Conservation (phyloP, 176 grass and related monocot species). For the Rhynchospora pubera region DNA sequence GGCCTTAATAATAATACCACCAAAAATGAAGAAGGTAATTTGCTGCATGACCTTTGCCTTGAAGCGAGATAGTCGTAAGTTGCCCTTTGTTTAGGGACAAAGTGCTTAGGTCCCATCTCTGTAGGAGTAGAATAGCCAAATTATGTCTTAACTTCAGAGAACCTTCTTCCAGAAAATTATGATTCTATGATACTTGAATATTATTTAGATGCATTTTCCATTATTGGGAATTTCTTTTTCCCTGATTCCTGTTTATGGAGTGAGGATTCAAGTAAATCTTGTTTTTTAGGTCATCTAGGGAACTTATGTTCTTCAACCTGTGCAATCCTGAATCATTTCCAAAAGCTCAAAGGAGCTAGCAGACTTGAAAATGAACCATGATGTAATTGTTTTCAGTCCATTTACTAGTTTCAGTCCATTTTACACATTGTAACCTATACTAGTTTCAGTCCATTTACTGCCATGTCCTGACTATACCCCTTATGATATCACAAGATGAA, state of each 20-base stretch:
- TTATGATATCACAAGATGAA: neutral
- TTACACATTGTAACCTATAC: too few relatives aligned
- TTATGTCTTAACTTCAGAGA: neutral
- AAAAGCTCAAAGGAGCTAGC: neutral
- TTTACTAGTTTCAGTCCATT: too few relatives aligned
- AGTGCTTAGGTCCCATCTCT: neutral
- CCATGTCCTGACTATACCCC: neutral
- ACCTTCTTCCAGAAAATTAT: neutral
- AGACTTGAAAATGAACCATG: neutral
- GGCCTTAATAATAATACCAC: slow-evolving; percentile 51
- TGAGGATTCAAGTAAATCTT: neutral
- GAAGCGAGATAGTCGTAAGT: neutral
- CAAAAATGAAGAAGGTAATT: slow-evolving; percentile 23
- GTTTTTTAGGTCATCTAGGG: neutral
- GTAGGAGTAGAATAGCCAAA: neutral
- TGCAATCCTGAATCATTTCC: neutral
- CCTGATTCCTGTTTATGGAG: neutral
- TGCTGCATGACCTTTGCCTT: neutral
- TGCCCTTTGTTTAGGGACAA: neutral
- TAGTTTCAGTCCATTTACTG: neutral
- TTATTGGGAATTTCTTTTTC: neutral
- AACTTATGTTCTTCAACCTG: neutral
- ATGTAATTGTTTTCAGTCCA: neutral
- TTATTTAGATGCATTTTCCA: neutral
- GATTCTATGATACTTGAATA: neutral